Evolutionary conservation across 306 rosid genomes (phyloP).

Genomic region (Luffa acutangula): DNA sequence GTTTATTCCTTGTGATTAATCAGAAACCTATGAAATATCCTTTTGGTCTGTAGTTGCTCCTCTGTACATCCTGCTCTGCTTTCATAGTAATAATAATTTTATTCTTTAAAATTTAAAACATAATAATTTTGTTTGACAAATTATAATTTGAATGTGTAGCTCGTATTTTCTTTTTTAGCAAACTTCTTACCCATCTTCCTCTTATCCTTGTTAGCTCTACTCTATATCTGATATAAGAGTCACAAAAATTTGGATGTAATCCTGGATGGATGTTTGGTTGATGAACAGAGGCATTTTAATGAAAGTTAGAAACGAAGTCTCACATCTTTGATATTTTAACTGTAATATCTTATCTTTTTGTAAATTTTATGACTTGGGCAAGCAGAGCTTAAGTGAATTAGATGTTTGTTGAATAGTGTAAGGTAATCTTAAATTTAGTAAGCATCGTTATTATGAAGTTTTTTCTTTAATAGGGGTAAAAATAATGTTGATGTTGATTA

Average conservation of each 20-base stretch:
- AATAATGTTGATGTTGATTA: background rate
- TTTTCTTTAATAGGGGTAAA: background rate
- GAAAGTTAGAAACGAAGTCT: background rate
- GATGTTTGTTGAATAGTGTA: too few relatives aligned
- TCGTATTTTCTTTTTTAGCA: background rate
- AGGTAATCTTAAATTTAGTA: background rate
- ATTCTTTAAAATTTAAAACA: background rate
- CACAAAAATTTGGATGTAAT: background rate
- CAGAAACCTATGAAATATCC: background rate
- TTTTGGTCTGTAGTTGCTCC: background rate
- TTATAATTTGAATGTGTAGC: background rate
- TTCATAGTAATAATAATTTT: background rate
- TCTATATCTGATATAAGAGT: background rate
- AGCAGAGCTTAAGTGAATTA: too few relatives aligned
- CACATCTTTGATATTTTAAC: background rate
- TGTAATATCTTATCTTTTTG: too few relatives aligned
- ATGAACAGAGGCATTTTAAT: background rate
- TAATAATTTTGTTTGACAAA: background rate
- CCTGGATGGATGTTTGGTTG: background rate
- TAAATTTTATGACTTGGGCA: too few relatives aligned
- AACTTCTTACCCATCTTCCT: background rate
- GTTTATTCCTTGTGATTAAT: background rate
- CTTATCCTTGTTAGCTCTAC: background rate
- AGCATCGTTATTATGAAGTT: background rate
- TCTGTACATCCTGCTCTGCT: background rate